Base-by-base conservation (phyloP, 2,329 filamentous ascomycete genomes). In the Fusarium sp. region DNA sequence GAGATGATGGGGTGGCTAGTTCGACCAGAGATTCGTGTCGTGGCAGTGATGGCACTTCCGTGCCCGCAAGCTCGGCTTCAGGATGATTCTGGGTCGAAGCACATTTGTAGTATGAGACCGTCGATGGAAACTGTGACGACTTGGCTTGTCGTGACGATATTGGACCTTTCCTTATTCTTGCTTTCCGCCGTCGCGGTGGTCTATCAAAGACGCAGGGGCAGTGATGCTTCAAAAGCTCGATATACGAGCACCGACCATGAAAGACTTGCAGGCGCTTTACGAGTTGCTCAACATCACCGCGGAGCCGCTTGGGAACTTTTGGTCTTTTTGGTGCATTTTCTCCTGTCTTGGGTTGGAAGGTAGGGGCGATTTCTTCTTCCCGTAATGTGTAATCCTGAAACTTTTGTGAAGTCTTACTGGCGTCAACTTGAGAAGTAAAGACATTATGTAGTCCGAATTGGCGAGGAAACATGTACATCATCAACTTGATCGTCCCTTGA, bases 401-500 rank as follows among this genome's bases (percentile, higher is more conserved):
- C 26, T 86, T 86, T 71, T 95, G 91, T 0, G 87, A 82, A 0
- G 90, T 95, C 72, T 92, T 87, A 48, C 80, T 85, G 22, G 75
- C 76, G 75, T 96, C 86, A 17, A 91, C 84, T 5, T 82, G 80
- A 7, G 89, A 92, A 0, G 89, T 93, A 75, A 98, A 97, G n/a
- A 91, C 93, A 78, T 98, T 99, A 75, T 97, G 93, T 5, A 99
- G 82, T 15, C 88, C 88, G 74, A 97, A 98, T 74, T 98, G 94
- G 13, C 90, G 86, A 32, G 96, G 96, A 71, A 99, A 99, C 2
- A 99, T 89, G 78, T 98, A 95, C 83, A 95, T 96, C 86, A 97
- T 88, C 20, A 97, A 79, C 70, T 91, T 92, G 13, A 89, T 75
- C 0, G 89, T 92, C 65, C 90, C 86, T 14, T 60, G 62, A n/a